A percentile compares a stretch with the other conserved stretches of the same genome.
phyloP scores from a whole-genome alignment of 1,139 yeast species.

The Suhomyces chickasaworum region DNA sequence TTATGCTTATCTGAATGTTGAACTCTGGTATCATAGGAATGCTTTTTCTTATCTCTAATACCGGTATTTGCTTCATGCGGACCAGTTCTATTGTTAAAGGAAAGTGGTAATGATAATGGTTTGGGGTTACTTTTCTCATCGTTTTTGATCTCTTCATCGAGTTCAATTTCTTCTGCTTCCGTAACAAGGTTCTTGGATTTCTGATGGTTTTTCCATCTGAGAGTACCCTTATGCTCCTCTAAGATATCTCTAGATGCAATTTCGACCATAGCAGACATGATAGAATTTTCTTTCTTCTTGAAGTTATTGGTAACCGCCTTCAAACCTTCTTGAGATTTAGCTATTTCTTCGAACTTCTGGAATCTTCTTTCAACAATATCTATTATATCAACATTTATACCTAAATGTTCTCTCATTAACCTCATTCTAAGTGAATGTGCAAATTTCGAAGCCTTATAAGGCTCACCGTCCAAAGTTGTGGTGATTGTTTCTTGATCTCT shows the following conservation, averaged over 20 bases:
- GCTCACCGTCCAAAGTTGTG: conserved; percentile 79
- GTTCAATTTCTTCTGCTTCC: conserved; percentile 27
- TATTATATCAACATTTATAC: conserved; percentile 85
- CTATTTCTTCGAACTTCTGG: conserved; percentile 57
- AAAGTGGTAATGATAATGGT: conserved; percentile 52
- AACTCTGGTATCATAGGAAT: conserved; percentile 79
- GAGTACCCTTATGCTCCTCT: conserved; percentile 44
- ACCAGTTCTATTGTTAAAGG: conserved; percentile 88
- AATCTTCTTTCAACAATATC: conserved; percentile 83
- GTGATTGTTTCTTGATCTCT: conserved; percentile 79
- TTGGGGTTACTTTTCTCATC: conserved; percentile 31
- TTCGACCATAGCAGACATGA: conserved; percentile 71
- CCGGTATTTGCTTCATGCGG: conserved; percentile 74
- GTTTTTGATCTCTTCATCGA: conserved; percentile 29
- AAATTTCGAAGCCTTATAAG: conserved; percentile 80
- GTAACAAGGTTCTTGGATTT: conserved; percentile 21
- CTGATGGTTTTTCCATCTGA: conserved; percentile 49
- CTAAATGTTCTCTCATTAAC: conserved; percentile 94
- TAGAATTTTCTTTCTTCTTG: conserved; percentile 30
- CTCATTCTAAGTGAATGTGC: conserved; percentile 88
- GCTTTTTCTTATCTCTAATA: conserved; percentile 77
- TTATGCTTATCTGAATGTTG: conserved; percentile 64
- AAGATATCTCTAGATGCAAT: conserved; percentile 70
- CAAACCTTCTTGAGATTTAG: conserved; percentile 47
- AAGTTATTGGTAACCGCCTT: conserved; percentile 48